Conservation (phyloP, 805 yeast genomes). For the Starmera caribaea region DNA sequence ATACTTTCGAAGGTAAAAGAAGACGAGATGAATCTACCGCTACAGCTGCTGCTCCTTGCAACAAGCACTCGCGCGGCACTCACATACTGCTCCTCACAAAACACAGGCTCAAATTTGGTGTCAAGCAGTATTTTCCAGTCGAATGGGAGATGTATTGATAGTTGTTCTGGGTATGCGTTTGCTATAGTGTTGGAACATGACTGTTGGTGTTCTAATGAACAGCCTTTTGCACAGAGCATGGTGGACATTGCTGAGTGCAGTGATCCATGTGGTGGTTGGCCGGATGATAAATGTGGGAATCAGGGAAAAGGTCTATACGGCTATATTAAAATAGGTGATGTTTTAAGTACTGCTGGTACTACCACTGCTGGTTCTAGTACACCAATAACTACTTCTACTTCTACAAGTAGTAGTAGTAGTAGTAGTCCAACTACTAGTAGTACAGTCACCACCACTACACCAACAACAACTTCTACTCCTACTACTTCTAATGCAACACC, state of each 20-base stretch:
- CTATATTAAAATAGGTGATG: constrained; percentile 33
- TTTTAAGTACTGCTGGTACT: constrained; percentile 9
- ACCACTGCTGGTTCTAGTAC: not conserved
- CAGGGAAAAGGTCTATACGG: constrained; percentile 37
- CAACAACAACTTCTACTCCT: constrained; percentile 1
- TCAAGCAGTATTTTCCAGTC: constrained; percentile 24
- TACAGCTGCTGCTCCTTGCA: not conserved
- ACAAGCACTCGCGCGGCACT: not conserved
- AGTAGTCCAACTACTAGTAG: not conserved
- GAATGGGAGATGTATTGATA: constrained; percentile 41
- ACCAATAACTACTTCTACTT: not conserved
- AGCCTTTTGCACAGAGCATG: constrained; percentile 31
- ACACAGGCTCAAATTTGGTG: constrained; percentile 24
- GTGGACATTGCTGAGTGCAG: constrained; percentile 23
- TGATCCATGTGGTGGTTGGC: constrained; percentile 34
- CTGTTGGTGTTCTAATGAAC: constrained; percentile 55
- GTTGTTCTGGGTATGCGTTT: constrained; percentile 39
- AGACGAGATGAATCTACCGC: not conserved
- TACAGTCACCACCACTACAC: not conserved
- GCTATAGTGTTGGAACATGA: constrained; percentile 40
- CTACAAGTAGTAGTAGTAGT: not conserved
- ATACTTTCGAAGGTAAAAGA: too few relatives aligned
- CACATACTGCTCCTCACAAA: constrained; percentile 27
- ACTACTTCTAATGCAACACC: not conserved
- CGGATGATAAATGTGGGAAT: constrained; percentile 34